Conservation (phyloP, 192 early-diverging fungal genomes). For the Backusella macrospora region DNA sequence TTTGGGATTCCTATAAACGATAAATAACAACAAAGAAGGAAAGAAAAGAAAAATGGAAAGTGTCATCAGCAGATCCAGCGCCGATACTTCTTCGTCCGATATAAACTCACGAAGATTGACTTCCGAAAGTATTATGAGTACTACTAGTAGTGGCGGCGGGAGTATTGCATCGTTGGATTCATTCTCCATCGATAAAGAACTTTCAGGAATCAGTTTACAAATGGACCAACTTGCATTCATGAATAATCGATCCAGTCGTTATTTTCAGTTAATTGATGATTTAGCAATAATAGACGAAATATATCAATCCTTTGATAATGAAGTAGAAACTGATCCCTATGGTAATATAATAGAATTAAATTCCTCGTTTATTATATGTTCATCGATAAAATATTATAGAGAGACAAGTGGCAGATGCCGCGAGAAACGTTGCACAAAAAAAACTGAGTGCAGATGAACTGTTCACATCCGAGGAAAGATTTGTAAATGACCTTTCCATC, state of each 20-base stretch:
- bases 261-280: conserved; percentile 5
- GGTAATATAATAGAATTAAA: not conserved
- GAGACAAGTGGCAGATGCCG: conserved; percentile 12
- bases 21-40: not conserved
- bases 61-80: not conserved
- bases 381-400: not conserved
- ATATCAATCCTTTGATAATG: not conserved
- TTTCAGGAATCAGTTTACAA: not conserved
- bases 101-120: not conserved
- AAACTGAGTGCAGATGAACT: not conserved
- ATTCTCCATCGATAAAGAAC: not conserved
- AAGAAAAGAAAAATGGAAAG: not conserved
- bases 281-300: conserved; percentile 18
- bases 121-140: not conserved
- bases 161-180: not conserved
- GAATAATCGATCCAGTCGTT: conserved; percentile 1
- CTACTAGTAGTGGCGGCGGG: conserved; percentile 3
- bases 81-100: not conserved
- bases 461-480: not conserved
- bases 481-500: not conserved
- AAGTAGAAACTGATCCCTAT: not conserved
- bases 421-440: conserved; percentile 19
- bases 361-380: not conserved
- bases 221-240: not conserved
- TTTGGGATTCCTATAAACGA: not conserved